Evolutionary conservation across 768 basidiomycete genomes (phyloP).

Genomic region (Phylloporus rhodoxanthus): DNA sequence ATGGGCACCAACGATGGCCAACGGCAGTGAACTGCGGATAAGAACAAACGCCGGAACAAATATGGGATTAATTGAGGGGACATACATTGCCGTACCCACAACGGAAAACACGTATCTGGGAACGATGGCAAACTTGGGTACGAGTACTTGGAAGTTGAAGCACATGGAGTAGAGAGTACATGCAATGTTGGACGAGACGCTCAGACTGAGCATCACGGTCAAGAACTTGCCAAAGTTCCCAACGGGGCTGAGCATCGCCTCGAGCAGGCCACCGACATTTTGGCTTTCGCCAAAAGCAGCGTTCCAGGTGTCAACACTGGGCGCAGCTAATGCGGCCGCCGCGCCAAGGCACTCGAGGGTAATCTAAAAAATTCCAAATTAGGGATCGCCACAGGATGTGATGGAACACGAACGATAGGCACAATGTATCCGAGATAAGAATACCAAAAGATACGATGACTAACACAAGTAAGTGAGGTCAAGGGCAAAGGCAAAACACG

Average conservation of each 20-base stretch:
- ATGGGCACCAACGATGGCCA: slow-evolving; percentile 64
- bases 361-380: slow-evolving; percentile 19
- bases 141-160: slow-evolving; percentile 64
- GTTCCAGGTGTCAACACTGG: slow-evolving; percentile 51
- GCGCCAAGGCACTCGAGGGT: slow-evolving; percentile 57
- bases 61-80: slow-evolving; percentile 11
- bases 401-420: slow-evolving; percentile 46
- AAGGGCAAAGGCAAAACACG: neutral
- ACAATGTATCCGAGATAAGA: slow-evolving; percentile 60
- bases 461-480: slow-evolving; percentile 22
- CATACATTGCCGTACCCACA: slow-evolving; percentile 61
- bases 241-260: slow-evolving; percentile 54
- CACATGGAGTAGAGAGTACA: slow-evolving; percentile 78
- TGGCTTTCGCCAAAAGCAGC: slow-evolving; percentile 46
- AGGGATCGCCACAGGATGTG: neutral
- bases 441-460: slow-evolving; percentile 57
- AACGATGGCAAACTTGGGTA: slow-evolving; percentile 51
- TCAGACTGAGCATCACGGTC: slow-evolving; percentile 66
- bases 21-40: slow-evolving; percentile 49
- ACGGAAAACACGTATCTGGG: slow-evolving; percentile 69
- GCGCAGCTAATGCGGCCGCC: slow-evolving; percentile 54
- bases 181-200: slow-evolving; percentile 75
- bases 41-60: neutral
- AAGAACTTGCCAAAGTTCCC: slow-evolving; percentile 68
- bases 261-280: slow-evolving; percentile 60